Conservation (phyloP, 2,329 filamentous ascomycete genomes). For the Beauveria scarabaeidicola region DNA sequence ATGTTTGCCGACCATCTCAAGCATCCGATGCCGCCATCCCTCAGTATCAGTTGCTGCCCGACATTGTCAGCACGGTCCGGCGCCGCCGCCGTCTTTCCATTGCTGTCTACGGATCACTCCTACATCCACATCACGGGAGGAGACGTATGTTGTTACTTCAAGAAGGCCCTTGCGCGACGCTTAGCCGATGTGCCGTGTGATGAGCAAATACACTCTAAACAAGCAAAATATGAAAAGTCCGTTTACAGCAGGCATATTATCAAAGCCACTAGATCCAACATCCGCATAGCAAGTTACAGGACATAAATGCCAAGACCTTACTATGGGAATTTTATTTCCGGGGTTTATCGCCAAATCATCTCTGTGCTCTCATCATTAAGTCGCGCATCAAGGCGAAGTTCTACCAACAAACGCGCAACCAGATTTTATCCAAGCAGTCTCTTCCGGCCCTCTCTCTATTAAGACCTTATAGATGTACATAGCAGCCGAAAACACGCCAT, state of each 20-base stretch:
- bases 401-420: background rate
- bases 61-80: background rate
- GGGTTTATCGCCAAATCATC: background rate
- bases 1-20: background rate
- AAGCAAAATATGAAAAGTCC: too few relatives aligned
- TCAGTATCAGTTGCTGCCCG: background rate
- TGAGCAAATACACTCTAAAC: too few relatives aligned
- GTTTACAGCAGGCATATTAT: background rate
- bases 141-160: too few relatives aligned
- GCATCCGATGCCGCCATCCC: background rate
- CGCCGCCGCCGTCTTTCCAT: background rate
- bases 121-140: too few relatives aligned
- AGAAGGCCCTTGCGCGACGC: too few relatives aligned
- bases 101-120: too few relatives aligned
- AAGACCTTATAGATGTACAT: background rate
- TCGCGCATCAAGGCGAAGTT: background rate
- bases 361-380: background rate
- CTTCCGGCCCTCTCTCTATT: background rate
- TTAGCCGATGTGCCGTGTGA: too few relatives aligned
- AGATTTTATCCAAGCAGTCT: background rate
- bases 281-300: too few relatives aligned
- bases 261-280: background rate
- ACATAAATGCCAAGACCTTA: background rate
- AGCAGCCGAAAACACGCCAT: background rate
- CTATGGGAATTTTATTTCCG: slow-evolving; percentile 3